Base-by-base conservation (phyloP, 495 filamentous ascomycete genomes). In the Hypomontagnella submonticulosa region DNA sequence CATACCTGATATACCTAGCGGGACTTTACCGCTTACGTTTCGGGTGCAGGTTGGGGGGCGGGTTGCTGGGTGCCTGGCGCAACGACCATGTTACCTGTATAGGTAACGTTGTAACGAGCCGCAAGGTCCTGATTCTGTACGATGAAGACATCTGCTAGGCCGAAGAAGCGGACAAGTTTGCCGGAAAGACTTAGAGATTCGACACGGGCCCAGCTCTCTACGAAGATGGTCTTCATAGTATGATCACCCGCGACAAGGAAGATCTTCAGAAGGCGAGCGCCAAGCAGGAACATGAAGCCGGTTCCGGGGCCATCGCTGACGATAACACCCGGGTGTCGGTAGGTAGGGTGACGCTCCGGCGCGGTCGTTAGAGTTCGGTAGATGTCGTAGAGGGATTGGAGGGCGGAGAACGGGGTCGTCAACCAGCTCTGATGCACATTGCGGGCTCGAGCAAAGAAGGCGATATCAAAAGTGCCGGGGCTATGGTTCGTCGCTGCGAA, bases 201-300 rank as follows among this genome's bases (percentile, higher is more conserved):
- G 3, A 95, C 89, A 13, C 93, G 84, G 1, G 95, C 96, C 89
- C 92, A 98, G 23, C 88, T 92, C 83, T 99, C 95, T 11, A 97
- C 83, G 72, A 93, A 98, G 16, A 98, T 82, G 5, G 93, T 85
- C 71, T 82, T 83, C 36, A 78, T 81, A 50, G 69, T 71, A 56
- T 66, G 50, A 9, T 66, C 67, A 3, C 81, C 81, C 11, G 72
- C 61, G 0, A 87, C 19, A 23, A 73, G 72, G 47, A 85, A 79
- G 58, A 92, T 83, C 59, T 90, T 90, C 48, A 96, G 75, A 1
- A 90, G 15, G 20, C 88, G 82, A 1, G 87, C 85, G 0, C 89
- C 90, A 0, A 91, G 64, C 5, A 93, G 80, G 48, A 97, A 81
- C 40, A 97, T 87, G 34, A 96, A 89, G 11, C 87, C 90, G 1